Evolutionary conservation across 164 flowering plant species (phyloP), one percentile per base, ranked within the genome.

Genomic region (Sedum album): DNA sequence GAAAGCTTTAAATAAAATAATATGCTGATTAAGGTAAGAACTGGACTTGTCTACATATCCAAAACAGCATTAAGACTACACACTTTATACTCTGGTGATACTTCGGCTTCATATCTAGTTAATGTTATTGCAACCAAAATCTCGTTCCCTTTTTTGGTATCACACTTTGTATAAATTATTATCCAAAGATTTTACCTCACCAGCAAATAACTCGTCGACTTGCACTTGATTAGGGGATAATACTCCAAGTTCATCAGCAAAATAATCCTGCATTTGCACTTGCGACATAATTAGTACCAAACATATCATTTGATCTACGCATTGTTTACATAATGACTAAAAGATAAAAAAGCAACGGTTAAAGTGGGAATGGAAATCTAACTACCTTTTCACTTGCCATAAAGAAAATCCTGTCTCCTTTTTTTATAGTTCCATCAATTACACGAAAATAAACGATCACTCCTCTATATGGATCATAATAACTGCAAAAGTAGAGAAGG

Each of bases 201-300:
- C 97, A 75, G 98, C 93, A 84, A 74, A 87, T 42, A 94, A 66
- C 71, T 85, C 86, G 55, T 84, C 87, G 69, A 83, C 97, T 79
- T 87, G 95, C 81, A 89, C 65, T 77, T 94, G 98, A 74, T 77
- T 87, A 66, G 98, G 98, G 48, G 98, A 94, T 67, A 94, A 76
- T 55, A 91, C 96, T 73, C 98, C 98, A 76, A 94, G 81, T 74
- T 94, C 97, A 87, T 94, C 98, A 69, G 88, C 97, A 80, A 77
- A 84, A 77, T 94, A 91, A 72, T 89, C 98, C 98, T 94, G 85
- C 69, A 25, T 63, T 67, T 31, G 26, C 60, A 6, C 28, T 62
- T 36, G 64, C 15, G 15, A n/a, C 39, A 8, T 7, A 17, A n/a
- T 31, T 48, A 25, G 35, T 26, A 57, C 20, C 13, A 10, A 11